These are phyloP conservation scores for Raddia distichophylla DNA, from an alignment of 176 grass and related monocot species.

Conservation along the genomic window DNA sequence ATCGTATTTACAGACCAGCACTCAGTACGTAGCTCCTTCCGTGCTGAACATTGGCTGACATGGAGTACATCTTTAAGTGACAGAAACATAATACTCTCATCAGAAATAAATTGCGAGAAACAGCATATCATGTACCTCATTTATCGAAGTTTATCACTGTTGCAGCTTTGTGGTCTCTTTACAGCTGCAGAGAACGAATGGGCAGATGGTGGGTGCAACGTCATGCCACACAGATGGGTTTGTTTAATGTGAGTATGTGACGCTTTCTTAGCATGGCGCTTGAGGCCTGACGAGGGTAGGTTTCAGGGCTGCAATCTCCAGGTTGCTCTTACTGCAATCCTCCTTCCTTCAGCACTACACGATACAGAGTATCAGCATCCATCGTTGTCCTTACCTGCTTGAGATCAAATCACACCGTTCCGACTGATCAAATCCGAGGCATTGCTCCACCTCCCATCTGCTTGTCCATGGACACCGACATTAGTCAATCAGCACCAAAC, in stretches of 20 bases:
- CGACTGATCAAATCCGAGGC: not conserved
- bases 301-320: not conserved
- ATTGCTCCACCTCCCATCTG: not conserved
- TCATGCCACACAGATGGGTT: conserved; percentile 21
- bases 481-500: not conserved
- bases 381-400: not conserved
- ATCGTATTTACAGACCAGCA: not conserved
- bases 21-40: not conserved
- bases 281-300: not conserved
- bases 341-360: not conserved
- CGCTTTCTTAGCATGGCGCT: conserved; percentile 22
- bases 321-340: not conserved
- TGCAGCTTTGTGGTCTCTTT: conserved; percentile 21
- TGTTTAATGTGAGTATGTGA: conserved; percentile 13
- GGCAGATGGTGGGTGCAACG: conserved; percentile 41
- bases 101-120: not conserved
- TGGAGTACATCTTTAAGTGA: not conserved
- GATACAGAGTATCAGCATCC: conserved; percentile 22
- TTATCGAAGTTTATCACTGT: not conserved
- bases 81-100: not conserved
- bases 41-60: conserved; percentile 5
- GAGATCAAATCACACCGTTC: conserved; percentile 7
- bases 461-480: not conserved
- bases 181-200: conserved; percentile 28
- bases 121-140: not conserved